Percentiles rank a stretch among this genome's conserved stretches.
These are phyloP conservation scores for Podaxis sp. DNA, from an alignment of 768 basidiomycete genomes.

Conservation along the genomic window DNA sequence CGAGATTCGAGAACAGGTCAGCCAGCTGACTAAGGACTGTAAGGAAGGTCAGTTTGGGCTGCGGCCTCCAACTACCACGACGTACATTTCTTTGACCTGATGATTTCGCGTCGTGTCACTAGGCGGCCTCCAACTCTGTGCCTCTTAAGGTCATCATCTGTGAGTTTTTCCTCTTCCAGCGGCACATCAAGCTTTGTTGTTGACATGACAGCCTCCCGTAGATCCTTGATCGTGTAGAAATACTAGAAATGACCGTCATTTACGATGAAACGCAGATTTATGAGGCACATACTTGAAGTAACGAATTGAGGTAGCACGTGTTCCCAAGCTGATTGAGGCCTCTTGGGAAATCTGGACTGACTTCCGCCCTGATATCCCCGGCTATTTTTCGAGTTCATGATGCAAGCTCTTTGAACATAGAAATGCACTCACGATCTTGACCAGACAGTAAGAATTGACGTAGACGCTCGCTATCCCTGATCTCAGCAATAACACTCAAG, in stretches of 20 bases:
- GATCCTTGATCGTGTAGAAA: conserved; percentile 93
- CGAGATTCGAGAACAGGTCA: conserved; percentile 74
- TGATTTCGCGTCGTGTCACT: conserved; percentile 78
- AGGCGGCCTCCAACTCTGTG: conserved; percentile 88
- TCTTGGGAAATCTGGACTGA: conserved; percentile 69
- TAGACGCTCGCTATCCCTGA: conserved; percentile 70
- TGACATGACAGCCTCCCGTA: conserved; percentile 71
- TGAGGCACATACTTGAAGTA: conserved; percentile 54
- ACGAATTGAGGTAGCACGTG: conserved; percentile 84
- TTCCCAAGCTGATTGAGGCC: conserved; percentile 89
- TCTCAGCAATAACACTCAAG: conserved; percentile 70
- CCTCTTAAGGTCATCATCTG: conserved; percentile 77
- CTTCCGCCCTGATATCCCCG: conserved; percentile 57
- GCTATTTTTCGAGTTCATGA: conserved; percentile 40
- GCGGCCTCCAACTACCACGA: conserved; percentile 10
- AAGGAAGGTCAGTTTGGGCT: conserved; percentile 16
- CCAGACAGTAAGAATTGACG: conserved; percentile 65
- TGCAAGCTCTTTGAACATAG: not conserved
- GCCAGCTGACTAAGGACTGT: conserved; percentile 82
- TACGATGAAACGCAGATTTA: not conserved
- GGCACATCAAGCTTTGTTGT: conserved; percentile 52
- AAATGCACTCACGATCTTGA: conserved; percentile 63
- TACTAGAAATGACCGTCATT: conserved; percentile 52
- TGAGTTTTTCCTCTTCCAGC: conserved; percentile 67
- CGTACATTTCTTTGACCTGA: conserved; percentile 83